Conservation (phyloP, 2,329 filamentous ascomycete species). For the Malbranchea zuffiana region DNA sequence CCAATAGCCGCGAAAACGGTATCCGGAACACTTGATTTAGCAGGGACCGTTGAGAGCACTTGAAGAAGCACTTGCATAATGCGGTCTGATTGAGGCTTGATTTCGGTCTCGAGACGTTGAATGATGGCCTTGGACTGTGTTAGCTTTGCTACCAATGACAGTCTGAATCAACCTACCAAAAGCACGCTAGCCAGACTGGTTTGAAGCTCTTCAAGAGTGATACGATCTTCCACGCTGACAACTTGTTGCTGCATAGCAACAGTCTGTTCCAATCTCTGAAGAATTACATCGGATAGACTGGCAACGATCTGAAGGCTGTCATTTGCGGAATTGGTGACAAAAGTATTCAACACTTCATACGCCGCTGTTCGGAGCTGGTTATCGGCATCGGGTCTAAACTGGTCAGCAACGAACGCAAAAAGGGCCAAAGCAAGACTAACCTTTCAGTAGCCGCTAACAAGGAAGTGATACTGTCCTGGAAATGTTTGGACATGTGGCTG, state of each 20-base stretch:
- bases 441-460: constrained; percentile 78
- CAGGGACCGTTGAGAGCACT: constrained; percentile 62
- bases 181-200: constrained; percentile 87
- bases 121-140: constrained; percentile 56
- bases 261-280: constrained; percentile 84
- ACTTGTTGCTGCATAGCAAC: constrained; percentile 83
- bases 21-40: constrained; percentile 90
- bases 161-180: constrained; percentile 39
- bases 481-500: constrained; percentile 83
- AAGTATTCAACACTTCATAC: constrained; percentile 93
- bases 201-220: constrained; percentile 95
- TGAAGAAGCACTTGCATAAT: constrained; percentile 86
- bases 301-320: constrained; percentile 75
- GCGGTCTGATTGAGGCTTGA: constrained; percentile 77
- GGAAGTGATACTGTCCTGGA: constrained; percentile 80
- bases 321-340: constrained; percentile 79
- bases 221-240: constrained; percentile 91
- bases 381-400: constrained; percentile 55
- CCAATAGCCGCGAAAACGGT: constrained; percentile 86
- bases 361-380: constrained; percentile 86
- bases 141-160: background rate
- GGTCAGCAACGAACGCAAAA: constrained; percentile 14
- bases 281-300: constrained; percentile 72
- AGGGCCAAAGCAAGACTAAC: constrained; percentile 20
- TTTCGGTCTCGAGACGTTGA: constrained; percentile 79